Base-by-base conservation (phyloP, 2,329 filamentous ascomycete genomes). In the Lomentospora prolificans region DNA sequence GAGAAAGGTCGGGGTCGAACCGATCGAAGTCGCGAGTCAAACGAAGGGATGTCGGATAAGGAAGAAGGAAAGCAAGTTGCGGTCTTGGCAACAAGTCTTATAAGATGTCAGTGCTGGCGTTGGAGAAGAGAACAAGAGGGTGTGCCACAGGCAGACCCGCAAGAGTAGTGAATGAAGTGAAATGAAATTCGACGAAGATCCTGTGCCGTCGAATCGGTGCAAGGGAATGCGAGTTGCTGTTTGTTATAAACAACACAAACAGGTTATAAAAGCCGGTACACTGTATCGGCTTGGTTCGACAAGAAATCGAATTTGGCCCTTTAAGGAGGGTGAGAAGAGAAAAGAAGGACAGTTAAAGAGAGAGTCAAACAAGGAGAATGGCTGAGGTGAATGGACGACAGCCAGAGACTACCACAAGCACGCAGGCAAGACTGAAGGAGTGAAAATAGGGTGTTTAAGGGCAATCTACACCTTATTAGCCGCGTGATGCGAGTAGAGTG, bases 401-500 rank as follows among this genome's bases (percentile, higher is more conserved):
- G 22, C 17, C 44, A 27, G 44, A 9, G 44, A 48, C 44, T 31
- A 14, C 25, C 28, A 14, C 12, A 27, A 17, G 25, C 48, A 51
- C 28, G 14, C 25, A 19, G 25, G 9, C 22, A 51, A 28, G 30
- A 28, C 12, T 4, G 25, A 51, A 27, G 25, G 48, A 51, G 48
- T 30, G 6, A 14, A 51, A 51, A 30, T n/a, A 31, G 14, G 48
- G 25, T 30, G 48, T 30, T 51, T 28, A 51, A 30, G 25, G 25
- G 28, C 30, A 52, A 52, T 52, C 50, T 52, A 52, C 50, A 39
- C 30, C 50, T 52, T 25, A 36, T 52, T 33, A 33, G 50, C 50
- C 50, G 50, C 50, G 50, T 52, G 50, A 52, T 52, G 50, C 50
- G 19, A 22, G 17, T 48, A 48, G 44, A 48, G 44, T 48, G 19